These are phyloP conservation scores for Pichia cactophila DNA, from an alignment of 1,139 yeast species.

Conservation along the genomic window DNA sequence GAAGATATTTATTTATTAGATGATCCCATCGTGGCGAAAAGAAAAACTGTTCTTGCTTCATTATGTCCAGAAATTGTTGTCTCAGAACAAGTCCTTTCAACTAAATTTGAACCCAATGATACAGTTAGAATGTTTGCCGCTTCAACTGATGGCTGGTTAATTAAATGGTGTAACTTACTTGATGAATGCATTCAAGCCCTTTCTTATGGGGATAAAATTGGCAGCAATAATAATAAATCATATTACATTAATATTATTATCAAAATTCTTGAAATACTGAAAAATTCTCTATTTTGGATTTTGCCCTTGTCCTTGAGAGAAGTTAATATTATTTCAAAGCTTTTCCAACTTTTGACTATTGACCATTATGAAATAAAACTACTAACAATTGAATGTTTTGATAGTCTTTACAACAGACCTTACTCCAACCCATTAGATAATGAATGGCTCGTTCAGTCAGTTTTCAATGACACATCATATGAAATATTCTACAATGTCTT, in stretches of 20 bases:
- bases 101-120: slow-evolving; percentile 66
- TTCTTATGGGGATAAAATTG: background rate
- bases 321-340: slow-evolving; percentile 60
- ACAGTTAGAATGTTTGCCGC: slow-evolving; percentile 54
- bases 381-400: slow-evolving; percentile 84
- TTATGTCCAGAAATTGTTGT: slow-evolving; percentile 78
- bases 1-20: slow-evolving; percentile 93
- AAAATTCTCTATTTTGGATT: slow-evolving; percentile 89
- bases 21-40: slow-evolving; percentile 79
- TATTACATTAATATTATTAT: slow-evolving; percentile 39
- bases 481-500: slow-evolving; percentile 59
- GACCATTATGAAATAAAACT: slow-evolving; percentile 65
- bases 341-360: slow-evolving; percentile 53
- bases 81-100: slow-evolving; percentile 55
- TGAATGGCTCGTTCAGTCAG: slow-evolving; percentile 65
- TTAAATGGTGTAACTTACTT: slow-evolving; percentile 62
- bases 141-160: slow-evolving; percentile 80
- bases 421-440: slow-evolving; percentile 67
- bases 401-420: slow-evolving; percentile 78
- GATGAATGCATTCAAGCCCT: slow-evolving; percentile 39
- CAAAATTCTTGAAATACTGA: slow-evolving; percentile 71
- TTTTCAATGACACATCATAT: slow-evolving; percentile 63
- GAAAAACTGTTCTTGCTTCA: slow-evolving; percentile 73
- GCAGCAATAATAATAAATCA: slow-evolving; percentile 1
- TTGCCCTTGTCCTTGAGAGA: slow-evolving; percentile 65